Evolutionary conservation across 2,329 filamentous ascomycete species (phyloP).

Genomic region (Aspergillus chevalieri): DNA sequence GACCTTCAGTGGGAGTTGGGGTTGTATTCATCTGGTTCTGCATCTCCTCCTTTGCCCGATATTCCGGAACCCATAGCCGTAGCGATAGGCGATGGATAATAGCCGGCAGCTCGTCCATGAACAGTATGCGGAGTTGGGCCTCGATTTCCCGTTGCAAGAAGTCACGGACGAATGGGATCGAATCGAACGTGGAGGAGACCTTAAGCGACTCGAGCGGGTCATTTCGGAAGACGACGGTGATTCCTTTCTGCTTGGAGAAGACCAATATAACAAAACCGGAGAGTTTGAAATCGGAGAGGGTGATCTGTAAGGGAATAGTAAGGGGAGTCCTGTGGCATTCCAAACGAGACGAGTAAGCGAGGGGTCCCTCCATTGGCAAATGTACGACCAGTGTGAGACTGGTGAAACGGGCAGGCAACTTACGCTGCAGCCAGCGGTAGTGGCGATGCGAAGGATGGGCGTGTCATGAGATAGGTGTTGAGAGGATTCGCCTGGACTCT

Average conservation of each 20-base stretch:
- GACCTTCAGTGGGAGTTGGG: constrained; percentile 49
- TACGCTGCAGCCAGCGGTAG: constrained; percentile 78
- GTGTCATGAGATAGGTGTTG: constrained; percentile 89
- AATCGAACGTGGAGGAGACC: constrained; percentile 97
- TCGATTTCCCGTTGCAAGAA: constrained; percentile 96
- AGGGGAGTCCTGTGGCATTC: constrained; percentile 58
- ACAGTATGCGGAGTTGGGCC: constrained; percentile 79
- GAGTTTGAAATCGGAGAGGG: constrained; percentile 87
- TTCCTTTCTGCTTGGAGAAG: constrained; percentile 93
- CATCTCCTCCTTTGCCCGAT: constrained; percentile 60
- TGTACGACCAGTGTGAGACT: not conserved
- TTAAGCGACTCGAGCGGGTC: constrained; percentile 96
- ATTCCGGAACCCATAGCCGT: constrained; percentile 83
- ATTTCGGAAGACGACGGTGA: constrained; percentile 95
- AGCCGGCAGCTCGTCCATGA: constrained; percentile 96
- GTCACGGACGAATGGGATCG: constrained; percentile 95
- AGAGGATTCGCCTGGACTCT: constrained; percentile 96
- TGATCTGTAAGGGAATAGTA: constrained; percentile 96
- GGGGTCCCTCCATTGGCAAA: not conserved
- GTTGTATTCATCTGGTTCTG: constrained; percentile 48
- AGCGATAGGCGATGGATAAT: constrained; percentile 92
- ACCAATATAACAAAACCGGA: constrained; percentile 97
- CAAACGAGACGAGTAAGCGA: constrained; percentile 5
- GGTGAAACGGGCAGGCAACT: constrained; percentile 15
- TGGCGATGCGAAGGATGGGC: constrained; percentile 86